Conservation (phyloP, 257 asterid genomes). For the Vinca minor region DNA sequence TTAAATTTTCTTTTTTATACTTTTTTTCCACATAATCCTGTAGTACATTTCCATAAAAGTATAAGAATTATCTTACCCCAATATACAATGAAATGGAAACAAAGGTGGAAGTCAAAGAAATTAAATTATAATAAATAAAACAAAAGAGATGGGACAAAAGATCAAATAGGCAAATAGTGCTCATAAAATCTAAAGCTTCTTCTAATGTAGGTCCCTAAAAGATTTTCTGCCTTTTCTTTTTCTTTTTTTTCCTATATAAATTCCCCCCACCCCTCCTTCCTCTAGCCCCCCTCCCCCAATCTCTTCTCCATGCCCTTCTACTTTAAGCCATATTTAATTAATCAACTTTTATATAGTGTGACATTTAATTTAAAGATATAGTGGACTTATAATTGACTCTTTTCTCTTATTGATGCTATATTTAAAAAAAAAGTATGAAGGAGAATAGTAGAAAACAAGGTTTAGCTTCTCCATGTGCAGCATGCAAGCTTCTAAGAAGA, state of each 20-base stretch:
- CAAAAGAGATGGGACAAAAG: conserved; percentile 23
- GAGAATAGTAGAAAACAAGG: conserved; percentile 62
- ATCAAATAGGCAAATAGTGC: too few species aligned
- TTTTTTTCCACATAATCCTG: neutral
- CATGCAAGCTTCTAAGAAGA: conserved; percentile 76
- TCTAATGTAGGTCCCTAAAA: conserved; percentile 41
- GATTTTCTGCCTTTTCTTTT: conserved; percentile 39
- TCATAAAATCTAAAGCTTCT: conserved; percentile 40
- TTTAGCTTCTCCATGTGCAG: conserved; percentile 70
- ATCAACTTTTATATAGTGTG: conserved; percentile 8
- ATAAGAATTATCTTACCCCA: neutral
- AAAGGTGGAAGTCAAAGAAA: neutral
- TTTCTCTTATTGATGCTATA: too few species aligned
- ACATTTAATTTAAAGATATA: conserved; percentile 14
- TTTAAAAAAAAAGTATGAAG: conserved; percentile 22
- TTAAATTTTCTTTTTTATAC: neutral
- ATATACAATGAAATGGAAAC: neutral
- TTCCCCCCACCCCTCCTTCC: conserved; percentile 8
- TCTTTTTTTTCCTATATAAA: conserved; percentile 32
- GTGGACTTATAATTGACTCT: too few species aligned
- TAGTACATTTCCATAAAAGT: neutral
- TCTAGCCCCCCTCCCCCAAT: conserved; percentile 9
- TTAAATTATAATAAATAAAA: neutral
- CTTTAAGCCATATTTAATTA: conserved; percentile 18
- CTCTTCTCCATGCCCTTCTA: too few species aligned